These are phyloP conservation scores for Corymbia calophylla DNA, from an alignment of 441 rosid species.

Conservation along the genomic window DNA sequence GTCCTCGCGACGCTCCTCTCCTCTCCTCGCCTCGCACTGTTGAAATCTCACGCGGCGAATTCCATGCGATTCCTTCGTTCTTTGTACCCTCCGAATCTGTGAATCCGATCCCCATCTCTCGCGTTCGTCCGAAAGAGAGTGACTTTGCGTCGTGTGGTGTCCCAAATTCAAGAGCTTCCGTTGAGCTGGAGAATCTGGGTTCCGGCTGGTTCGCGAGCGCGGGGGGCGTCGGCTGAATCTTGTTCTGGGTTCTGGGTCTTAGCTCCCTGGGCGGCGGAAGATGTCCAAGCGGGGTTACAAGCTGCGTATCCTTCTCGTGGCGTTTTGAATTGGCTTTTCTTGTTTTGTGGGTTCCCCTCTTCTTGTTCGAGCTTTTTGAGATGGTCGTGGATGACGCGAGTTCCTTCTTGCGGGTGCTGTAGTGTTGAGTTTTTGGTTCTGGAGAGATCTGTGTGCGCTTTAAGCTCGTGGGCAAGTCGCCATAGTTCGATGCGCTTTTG, in stretches of 20 bases:
- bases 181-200: not conserved
- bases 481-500: not conserved
- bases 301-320: slow-evolving; percentile 78
- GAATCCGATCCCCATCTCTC: slow-evolving; percentile 31
- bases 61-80: not conserved
- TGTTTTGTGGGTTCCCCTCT: not conserved
- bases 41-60: not conserved
- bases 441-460: not conserved
- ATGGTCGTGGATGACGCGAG: not conserved
- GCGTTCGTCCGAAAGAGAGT: not conserved
- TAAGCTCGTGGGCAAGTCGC: not conserved
- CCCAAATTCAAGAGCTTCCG: not conserved
- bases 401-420: not conserved
- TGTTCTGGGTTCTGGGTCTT: not conserved
- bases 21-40: not conserved
- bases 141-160: slow-evolving; percentile 13
- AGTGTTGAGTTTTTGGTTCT: not conserved
- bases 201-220: not conserved
- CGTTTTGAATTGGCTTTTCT: not conserved
- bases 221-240: not conserved
- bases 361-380: not conserved
- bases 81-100: not conserved
- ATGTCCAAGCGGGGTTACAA: slow-evolving; percentile 96
- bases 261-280: not conserved
- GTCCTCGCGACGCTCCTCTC: not conserved